Evolutionary conservation across 176 grass and related monocot genomes (phyloP), one percentile per base, ranked within the genome.

Genomic region (Paspalum notatum): DNA sequence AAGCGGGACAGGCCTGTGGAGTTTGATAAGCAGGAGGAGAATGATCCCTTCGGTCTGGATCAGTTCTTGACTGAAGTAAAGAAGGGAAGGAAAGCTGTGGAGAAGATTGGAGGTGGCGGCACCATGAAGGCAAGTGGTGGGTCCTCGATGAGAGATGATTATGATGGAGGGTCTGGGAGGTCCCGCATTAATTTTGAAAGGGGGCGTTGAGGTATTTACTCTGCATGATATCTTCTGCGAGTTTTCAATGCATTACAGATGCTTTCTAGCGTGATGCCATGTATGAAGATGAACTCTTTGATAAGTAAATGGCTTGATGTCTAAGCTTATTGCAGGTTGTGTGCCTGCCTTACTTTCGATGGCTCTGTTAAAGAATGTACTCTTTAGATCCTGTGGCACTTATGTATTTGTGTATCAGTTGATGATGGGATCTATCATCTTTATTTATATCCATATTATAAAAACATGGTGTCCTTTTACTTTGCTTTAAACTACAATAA

Each of bases 31-130:
- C 90, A 90, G 59, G 96, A 95, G 79, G 96, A 98, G 79, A 93
- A 91, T 2, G 90, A 98, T 61, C 92, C 96, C 4, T 98, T 98
- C 0, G 96, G 96, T 73, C 72, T 98, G 60, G 96, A 95, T 82
- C 92, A 95, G 82, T 98, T 98, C 88, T 91, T 98, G 86, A 95
- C 96, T 16, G 90, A 98, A 72, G 92, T 98, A 59, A 95, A 98
- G 86, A 95, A 95, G 73, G 96, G 96, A 41, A 98, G 95, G 84
- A 98, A 98, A 80, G 85, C 90, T 53, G 90, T 98, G 12, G 92
- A 98, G 76, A 98, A 98, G 86, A 93, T 98, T 52, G 92, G 96
- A 54, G 84, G 90, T 1, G 88, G 92, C 72, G 96, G 96, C 75
- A 88, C 86, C 56, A 98, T 98, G 96, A 95, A 93, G 83, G 96